Conservation (phyloP, 495 filamentous ascomycete species). For the Daldinia bambusicola region DNA sequence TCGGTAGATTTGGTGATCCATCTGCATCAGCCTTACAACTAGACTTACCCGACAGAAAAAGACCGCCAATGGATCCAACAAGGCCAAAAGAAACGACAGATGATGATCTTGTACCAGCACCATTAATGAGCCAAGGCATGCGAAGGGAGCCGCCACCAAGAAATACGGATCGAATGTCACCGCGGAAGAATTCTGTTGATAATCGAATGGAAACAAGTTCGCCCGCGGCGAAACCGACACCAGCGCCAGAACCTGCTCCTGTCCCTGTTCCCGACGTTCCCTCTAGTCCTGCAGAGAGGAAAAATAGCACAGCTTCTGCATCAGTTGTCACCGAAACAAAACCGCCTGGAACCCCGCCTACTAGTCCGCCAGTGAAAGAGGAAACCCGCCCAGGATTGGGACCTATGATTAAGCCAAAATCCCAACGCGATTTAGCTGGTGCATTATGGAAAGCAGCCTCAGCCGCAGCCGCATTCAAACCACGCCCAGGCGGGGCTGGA, state of each 20-base stretch:
- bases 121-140: constrained; percentile 61
- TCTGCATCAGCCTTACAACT: constrained; percentile 52
- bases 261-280: constrained; percentile 18
- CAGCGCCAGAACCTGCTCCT: neutral
- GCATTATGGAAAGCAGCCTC: constrained; percentile 86
- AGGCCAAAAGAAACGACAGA: constrained; percentile 53
- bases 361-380: constrained; percentile 51
- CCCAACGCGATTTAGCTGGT: constrained; percentile 74
- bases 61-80: constrained; percentile 64
- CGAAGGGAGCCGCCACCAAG: constrained; percentile 60
- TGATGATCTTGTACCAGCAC: constrained; percentile 62
- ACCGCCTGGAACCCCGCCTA: constrained; percentile 33
- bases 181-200: constrained; percentile 51
- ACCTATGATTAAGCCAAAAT: constrained; percentile 85
- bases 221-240: constrained; percentile 21
- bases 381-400: constrained; percentile 82
- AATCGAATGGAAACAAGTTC: constrained; percentile 33
- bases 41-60: constrained; percentile 61
- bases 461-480: constrained; percentile 83
- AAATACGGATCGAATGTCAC: constrained; percentile 56
- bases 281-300: constrained; percentile 19
- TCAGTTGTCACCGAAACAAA: constrained; percentile 37
- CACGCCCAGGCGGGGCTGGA: constrained; percentile 81
- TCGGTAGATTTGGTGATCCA: constrained; percentile 52
- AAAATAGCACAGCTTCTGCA: constrained; percentile 36